Conservation (phyloP, 345 rosid genomes). For the Dovyalis caffra region DNA sequence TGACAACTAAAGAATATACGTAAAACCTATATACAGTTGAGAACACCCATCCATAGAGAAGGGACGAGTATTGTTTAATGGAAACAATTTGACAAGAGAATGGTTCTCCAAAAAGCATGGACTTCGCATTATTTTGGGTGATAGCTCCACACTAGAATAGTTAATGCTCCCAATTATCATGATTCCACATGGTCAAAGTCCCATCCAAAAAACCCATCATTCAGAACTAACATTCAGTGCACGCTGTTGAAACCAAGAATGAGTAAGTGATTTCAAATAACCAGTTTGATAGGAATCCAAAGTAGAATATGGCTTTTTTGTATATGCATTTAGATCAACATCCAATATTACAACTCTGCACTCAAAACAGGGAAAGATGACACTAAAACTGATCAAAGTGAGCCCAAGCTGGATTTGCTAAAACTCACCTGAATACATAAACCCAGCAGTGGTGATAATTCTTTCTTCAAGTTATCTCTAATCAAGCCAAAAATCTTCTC, state of each 20-base stretch:
- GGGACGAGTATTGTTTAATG: no score
- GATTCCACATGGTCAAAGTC: not conserved
- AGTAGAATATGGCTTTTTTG: not conserved
- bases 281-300: not conserved
- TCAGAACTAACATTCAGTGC: not conserved
- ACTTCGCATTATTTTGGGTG: no score
- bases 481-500: constrained; percentile 98
- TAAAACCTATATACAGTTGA: no score
- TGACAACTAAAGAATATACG: not conserved
- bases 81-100: no score
- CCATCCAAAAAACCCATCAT: not conserved
- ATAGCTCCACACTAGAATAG: no score
- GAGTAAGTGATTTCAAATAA: not conserved
- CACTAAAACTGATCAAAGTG: not conserved
- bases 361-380: not conserved
- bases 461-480: constrained; percentile 94
- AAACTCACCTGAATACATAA: constrained; percentile 82
- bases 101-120: no score
- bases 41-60: no score
- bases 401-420: not conserved
- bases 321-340: not conserved
- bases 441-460: constrained; percentile 72
- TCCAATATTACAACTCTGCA: not conserved
- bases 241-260: not conserved
- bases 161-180: no score